These are phyloP conservation scores for Aspergillus uvarum DNA, from an alignment of 2,329 filamentous ascomycete species.

Conservation along the genomic window DNA sequence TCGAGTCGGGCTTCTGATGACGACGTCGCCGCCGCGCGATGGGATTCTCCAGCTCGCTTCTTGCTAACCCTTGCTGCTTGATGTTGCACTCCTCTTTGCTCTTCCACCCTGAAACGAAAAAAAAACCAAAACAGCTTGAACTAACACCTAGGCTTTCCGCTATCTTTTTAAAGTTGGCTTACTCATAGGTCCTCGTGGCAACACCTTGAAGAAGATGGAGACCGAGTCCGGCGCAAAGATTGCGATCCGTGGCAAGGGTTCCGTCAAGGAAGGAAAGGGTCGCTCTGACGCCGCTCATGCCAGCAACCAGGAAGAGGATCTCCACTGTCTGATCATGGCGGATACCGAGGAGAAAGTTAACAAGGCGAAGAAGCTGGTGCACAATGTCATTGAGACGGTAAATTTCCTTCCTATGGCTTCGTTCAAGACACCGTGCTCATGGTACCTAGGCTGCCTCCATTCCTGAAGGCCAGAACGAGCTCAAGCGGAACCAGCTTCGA, in stretches of 20 bases:
- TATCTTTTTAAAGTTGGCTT: slow-evolving; percentile 88
- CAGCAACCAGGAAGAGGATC: slow-evolving; percentile 99
- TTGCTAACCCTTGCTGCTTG: slow-evolving; percentile 43
- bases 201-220: slow-evolving; percentile 99
- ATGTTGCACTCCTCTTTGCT: slow-evolving; percentile 32
- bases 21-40: slow-evolving; percentile 33
- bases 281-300: slow-evolving; percentile 98
- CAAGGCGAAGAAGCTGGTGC: slow-evolving; percentile 97
- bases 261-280: slow-evolving; percentile 98
- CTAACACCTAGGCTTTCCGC: slow-evolving; percentile 84
- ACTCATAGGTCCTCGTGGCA: slow-evolving; percentile 99
- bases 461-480: slow-evolving; percentile 96
- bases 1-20: slow-evolving; percentile 43
- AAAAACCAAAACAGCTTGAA: slow-evolving; percentile 49
- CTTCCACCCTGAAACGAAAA: slow-evolving; percentile 2
- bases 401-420: slow-evolving; percentile 41
- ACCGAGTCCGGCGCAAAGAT: slow-evolving; percentile 96
- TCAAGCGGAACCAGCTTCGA: slow-evolving; percentile 97
- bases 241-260: slow-evolving; percentile 98
- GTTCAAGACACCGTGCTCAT: slow-evolving; percentile 27
- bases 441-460: slow-evolving; percentile 82
- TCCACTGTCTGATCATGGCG: slow-evolving; percentile 99
- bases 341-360: slow-evolving; percentile 99
- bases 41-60: slow-evolving; percentile 40
- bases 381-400: slow-evolving; percentile 98